Percentiles rank a stretch among this genome's conserved stretches.
Evolutionary conservation across 1,284 basidiomycete species (phyloP).

Genomic region (Irpex sp.): DNA sequence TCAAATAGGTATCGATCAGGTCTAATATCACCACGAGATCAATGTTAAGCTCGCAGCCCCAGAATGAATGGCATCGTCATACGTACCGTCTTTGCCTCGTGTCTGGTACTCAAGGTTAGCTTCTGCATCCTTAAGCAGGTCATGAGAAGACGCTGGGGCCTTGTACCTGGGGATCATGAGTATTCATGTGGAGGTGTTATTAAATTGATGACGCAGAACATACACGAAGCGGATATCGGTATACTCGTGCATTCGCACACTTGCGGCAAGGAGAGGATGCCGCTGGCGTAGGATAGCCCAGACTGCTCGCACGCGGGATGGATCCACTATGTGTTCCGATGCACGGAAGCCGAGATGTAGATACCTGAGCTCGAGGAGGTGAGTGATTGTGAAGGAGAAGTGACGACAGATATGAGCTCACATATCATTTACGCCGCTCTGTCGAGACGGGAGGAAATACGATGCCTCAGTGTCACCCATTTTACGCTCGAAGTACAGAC

Average conservation of each 20-base stretch:
- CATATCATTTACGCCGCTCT: slow-evolving; percentile 82
- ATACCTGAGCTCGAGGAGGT: slow-evolving; percentile 44
- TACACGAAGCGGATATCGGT: slow-evolving; percentile 65
- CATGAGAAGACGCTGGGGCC: slow-evolving; percentile 39
- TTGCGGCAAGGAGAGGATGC: slow-evolving; percentile 66
- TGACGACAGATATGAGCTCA: slow-evolving; percentile 28
- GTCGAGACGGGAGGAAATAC: slow-evolving; percentile 71
- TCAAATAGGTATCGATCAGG: slow-evolving; percentile 64
- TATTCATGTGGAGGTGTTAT: background rate
- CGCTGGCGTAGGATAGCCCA: slow-evolving; percentile 68
- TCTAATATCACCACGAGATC: slow-evolving; percentile 2
- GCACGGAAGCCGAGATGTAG: slow-evolving; percentile 66
- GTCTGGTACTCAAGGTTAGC: slow-evolving; percentile 46
- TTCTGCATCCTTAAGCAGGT: slow-evolving; percentile 47
- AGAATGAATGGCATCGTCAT: background rate
- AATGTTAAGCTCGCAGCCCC: background rate
- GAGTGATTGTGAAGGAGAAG: slow-evolving; percentile 5
- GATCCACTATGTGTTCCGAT: slow-evolving; percentile 36
- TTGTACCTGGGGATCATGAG: slow-evolving; percentile 38
- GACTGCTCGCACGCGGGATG: slow-evolving; percentile 47
- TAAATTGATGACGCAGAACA: slow-evolving; percentile 18
- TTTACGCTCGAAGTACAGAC: slow-evolving; percentile 34
- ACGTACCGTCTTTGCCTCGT: slow-evolving; percentile 51
- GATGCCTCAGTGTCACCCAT: slow-evolving; percentile 66
- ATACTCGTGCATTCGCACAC: slow-evolving; percentile 57